phyloP scores from a whole-genome alignment of 768 basidiomycete species.

The Lactifluus subvellereus region DNA sequence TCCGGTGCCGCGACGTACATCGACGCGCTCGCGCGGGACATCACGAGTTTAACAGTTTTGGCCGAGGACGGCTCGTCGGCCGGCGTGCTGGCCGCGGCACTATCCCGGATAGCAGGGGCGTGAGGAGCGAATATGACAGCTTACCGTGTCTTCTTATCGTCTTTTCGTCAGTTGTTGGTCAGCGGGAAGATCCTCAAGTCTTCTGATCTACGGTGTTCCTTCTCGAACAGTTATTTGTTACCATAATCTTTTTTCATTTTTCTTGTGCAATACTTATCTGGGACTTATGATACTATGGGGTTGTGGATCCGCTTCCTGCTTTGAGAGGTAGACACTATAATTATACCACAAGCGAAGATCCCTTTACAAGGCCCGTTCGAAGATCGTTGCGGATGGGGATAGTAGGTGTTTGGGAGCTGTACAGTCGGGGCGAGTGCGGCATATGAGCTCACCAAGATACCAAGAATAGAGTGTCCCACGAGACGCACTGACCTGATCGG shows the following conservation, averaged over 20 bases:
- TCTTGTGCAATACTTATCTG: not conserved
- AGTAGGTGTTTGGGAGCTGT: not conserved
- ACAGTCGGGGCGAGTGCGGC: not conserved
- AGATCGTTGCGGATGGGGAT: not conserved
- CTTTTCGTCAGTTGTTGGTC: not conserved
- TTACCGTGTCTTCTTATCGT: not conserved
- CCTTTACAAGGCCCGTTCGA: too few relatives aligned
- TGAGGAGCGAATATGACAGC: not conserved
- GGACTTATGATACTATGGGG: not conserved
- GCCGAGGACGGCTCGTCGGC: constrained; percentile 20
- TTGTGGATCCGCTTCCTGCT: not conserved
- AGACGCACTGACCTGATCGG: not conserved
- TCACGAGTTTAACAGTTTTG: constrained; percentile 16
- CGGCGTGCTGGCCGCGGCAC: constrained; percentile 13
- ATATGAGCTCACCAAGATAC: not conserved
- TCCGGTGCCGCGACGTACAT: constrained; percentile 37
- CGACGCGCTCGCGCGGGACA: constrained; percentile 28
- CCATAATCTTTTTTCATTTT: not conserved
- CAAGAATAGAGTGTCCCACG: not conserved
- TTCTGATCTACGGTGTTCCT: not conserved
- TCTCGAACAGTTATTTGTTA: not conserved
- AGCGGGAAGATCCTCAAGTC: not conserved
- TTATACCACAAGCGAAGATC: too few relatives aligned
- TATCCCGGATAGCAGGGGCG: constrained; percentile 2
- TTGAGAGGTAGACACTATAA: too few relatives aligned